Percentiles rank a stretch among this genome's conserved stretches.
Evolutionary conservation across 2,329 filamentous ascomycete species (phyloP).

Genomic region (Fusarium sp.): DNA sequence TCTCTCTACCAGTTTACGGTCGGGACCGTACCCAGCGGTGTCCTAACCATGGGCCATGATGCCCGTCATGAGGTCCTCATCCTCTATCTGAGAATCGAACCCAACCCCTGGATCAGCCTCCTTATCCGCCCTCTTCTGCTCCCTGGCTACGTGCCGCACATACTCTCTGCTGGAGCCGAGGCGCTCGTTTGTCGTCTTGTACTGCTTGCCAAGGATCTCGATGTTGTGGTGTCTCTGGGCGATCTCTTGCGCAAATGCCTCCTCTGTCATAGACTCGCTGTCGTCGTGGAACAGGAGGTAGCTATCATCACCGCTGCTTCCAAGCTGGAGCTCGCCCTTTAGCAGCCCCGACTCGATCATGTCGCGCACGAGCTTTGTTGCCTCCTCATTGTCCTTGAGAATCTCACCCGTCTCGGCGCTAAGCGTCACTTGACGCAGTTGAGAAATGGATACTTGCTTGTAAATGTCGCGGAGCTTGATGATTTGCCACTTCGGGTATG

Average conservation of each 20-base stretch:
- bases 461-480: slow-evolving; percentile 80
- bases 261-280: slow-evolving; percentile 60
- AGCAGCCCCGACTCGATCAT: slow-evolving; percentile 70
- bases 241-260: slow-evolving; percentile 62
- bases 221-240: slow-evolving; percentile 56
- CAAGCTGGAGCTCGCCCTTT: slow-evolving; percentile 62
- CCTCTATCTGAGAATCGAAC: slow-evolving; percentile 64
- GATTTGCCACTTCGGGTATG: slow-evolving; percentile 82
- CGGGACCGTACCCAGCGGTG: neutral
- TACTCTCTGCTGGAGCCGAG: slow-evolving; percentile 69
- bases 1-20: neutral
- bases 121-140: slow-evolving; percentile 61
- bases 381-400: slow-evolving; percentile 57
- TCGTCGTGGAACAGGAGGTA: slow-evolving; percentile 65
- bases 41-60: slow-evolving; percentile 42
- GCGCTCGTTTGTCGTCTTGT: slow-evolving; percentile 65
- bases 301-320: slow-evolving; percentile 54
- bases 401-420: slow-evolving; percentile 65
- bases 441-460: slow-evolving; percentile 65
- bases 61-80: slow-evolving; percentile 72
- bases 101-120: slow-evolving; percentile 52
- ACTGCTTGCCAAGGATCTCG: slow-evolving; percentile 58
- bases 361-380: slow-evolving; percentile 60
- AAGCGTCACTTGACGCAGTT: slow-evolving; percentile 63
- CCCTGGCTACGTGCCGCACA: slow-evolving; percentile 59